phyloP scores from a whole-genome alignment of 805 yeast genomes.

The Yamadazyma sp. region DNA sequence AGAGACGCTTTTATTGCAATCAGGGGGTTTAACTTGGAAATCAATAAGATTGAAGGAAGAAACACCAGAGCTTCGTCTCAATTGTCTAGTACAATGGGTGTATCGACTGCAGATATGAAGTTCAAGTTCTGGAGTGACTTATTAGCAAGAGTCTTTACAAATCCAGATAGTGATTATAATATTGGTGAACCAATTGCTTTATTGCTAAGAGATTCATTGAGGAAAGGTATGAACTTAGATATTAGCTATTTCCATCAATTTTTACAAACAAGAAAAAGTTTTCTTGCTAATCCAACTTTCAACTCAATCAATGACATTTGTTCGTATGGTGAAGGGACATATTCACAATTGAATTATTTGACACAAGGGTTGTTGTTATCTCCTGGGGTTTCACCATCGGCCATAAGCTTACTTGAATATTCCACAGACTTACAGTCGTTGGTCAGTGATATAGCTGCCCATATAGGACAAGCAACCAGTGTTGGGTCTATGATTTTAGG shows the following conservation, averaged over 20 bases:
- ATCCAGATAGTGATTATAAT: conserved; percentile 29
- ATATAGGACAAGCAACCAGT: conserved; percentile 79
- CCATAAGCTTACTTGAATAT: conserved; percentile 45
- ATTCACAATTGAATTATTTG: conserved; percentile 69
- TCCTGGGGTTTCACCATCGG: conserved; percentile 55
- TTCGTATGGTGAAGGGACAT: conserved; percentile 76
- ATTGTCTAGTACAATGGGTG: conserved; percentile 29
- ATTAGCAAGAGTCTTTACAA: conserved; percentile 43
- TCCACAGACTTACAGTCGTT: conserved; percentile 41
- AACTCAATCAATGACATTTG: conserved; percentile 56
- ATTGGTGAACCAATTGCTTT: conserved; percentile 64
- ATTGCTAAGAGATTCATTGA: conserved; percentile 52
- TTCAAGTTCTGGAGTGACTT: conserved; percentile 75
- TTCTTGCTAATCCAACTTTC: conserved; percentile 46
- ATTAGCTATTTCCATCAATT: conserved; percentile 55
- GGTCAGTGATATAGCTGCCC: conserved; percentile 66
- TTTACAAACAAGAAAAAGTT: conserved; percentile 55
- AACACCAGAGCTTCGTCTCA: conserved; percentile 26
- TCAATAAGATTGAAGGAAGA: conserved; percentile 45
- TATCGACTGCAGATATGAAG: conserved; percentile 48
- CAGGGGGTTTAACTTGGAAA: conserved; percentile 63
- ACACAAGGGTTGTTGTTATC: conserved; percentile 59
- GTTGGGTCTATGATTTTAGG: conserved; percentile 64
- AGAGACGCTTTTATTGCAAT: conserved; percentile 63
- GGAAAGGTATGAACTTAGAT: conserved; percentile 50